Base-by-base conservation (phyloP, 768 basidiomycete species). In the Lactarius hengduanensis region DNA sequence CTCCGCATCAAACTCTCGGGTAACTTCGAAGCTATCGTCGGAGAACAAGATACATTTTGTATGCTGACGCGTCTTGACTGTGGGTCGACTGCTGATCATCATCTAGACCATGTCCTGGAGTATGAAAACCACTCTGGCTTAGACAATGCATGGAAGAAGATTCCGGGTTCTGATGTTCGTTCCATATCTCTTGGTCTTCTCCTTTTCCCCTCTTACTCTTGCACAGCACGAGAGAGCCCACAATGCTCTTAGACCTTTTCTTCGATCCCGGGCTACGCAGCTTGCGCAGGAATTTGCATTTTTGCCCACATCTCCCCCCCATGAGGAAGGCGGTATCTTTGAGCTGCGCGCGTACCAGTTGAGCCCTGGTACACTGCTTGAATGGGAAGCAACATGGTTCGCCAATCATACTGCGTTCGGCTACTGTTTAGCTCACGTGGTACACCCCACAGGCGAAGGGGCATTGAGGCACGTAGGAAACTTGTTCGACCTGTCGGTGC, bases 301-400 rank as follows among this genome's bases (percentile, higher is more conserved):
- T 79, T 87, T 96, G 74, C 94, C 95, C 7, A 92, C 94, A 1
- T 84, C 92, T 22, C 94, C 95, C 40, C 95, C 96, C 6, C 89
- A 84, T 70, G 82, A 86, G 5, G 84, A 90, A 71, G 96, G 96
- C 7, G 96, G 97, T 6, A 81, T 99, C 56, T 99, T 97, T 74
- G 97, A 99, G 78, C 80, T 98, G 72, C 84, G 97, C 72, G 87
- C 84, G 43, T 99, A 99, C 78, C 87, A 87, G 74, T 78, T 97
- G 65, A 87, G 89, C 72, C 92, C 96, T 4, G 97, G 97, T 9
- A 87, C 90, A 8, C 80, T 98, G 61, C 78, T 98, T 62, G 95
- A 98, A 73, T 98, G 97, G 97, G 97, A 98, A 74, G 82, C 86
- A 63, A 84, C 93, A 67, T 98, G 97, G 94, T 94, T 41, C 58